Evolutionary conservation across 768 basidiomycete genomes (phyloP).

Genomic region (Sporobolomyces roseus): DNA sequence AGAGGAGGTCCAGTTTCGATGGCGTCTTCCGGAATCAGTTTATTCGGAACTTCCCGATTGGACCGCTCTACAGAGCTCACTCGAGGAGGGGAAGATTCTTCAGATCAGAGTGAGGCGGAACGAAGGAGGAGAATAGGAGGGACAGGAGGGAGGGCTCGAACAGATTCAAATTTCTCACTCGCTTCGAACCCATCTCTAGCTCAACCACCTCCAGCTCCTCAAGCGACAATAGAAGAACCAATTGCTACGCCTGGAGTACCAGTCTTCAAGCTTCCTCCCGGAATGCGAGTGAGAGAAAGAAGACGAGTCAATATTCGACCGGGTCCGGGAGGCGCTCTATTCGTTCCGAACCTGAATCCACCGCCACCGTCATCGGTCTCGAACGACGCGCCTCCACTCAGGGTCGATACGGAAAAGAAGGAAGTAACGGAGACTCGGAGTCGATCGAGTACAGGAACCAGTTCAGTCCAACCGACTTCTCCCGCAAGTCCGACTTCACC

Average conservation of each 20-base stretch:
- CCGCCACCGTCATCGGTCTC: no score
- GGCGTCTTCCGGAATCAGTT: conserved; percentile 10
- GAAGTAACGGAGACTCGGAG: no score
- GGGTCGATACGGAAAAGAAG: no score
- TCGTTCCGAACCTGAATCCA: conserved; percentile 2
- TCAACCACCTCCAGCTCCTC: background rate
- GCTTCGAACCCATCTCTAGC: no score
- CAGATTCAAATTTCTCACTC: background rate
- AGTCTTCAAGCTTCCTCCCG: conserved; percentile 21
- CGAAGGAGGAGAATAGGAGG: conserved; percentile 3
- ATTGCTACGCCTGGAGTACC: background rate
- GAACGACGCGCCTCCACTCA: no score
- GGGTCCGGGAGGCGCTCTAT: background rate
- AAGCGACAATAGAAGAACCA: background rate
- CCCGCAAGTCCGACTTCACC: background rate
- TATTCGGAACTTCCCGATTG: conserved; percentile 11
- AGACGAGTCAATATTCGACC: conserved; percentile 36
- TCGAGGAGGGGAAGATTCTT: conserved; percentile 4
- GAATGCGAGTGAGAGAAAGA: conserved; percentile 24
- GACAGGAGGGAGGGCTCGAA: background rate
- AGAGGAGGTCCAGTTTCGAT: conserved; percentile 3
- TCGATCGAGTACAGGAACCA: background rate
- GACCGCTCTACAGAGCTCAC: conserved; percentile 7
- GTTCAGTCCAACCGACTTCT: background rate
- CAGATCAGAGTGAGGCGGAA: conserved; percentile 11